Conservation (phyloP, 257 asterid species). For the Solanum chmielewskii region DNA sequence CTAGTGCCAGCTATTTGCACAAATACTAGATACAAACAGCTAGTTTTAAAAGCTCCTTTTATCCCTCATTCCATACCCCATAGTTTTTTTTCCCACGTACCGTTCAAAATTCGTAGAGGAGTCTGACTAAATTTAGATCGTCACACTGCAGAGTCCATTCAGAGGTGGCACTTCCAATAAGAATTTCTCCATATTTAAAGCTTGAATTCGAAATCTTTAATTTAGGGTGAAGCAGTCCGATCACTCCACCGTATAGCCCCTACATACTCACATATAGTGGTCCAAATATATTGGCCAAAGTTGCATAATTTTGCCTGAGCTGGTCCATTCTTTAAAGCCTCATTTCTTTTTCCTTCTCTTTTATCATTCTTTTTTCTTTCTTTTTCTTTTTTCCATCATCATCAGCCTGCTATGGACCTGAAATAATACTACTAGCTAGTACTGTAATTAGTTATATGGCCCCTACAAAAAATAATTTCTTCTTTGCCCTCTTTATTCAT, state of each 20-base stretch:
- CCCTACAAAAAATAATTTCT: not conserved
- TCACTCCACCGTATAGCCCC: not conserved
- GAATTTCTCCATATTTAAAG: not conserved
- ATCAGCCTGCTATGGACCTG: constrained; percentile 11
- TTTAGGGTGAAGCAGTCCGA: too few species aligned
- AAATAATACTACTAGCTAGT: not conserved
- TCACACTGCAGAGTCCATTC: rapidly evolving
- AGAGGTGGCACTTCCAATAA: rapidly evolving
- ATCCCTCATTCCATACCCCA: not conserved
- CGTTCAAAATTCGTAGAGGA: not conserved
- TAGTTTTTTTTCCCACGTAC: not conserved
- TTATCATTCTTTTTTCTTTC: not conserved
- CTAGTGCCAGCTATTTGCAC: constrained; percentile 37
- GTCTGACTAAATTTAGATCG: not conserved
- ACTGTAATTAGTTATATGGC: not conserved
- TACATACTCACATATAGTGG: constrained; percentile 12
- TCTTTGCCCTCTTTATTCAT: not conserved
- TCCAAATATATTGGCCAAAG: constrained; percentile 27
- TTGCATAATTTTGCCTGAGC: constrained; percentile 35
- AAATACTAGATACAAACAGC: constrained; percentile 2
- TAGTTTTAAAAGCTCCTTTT: constrained; percentile 43
- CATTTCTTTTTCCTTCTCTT: constrained; percentile 3
- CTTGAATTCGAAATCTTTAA: rapidly evolving
- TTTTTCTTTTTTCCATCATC: not conserved
- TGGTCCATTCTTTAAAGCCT: constrained; percentile 20